These are phyloP conservation scores for Aspergillus awamori DNA, from an alignment of 2,329 filamentous ascomycete genomes.

Conservation along the genomic window DNA sequence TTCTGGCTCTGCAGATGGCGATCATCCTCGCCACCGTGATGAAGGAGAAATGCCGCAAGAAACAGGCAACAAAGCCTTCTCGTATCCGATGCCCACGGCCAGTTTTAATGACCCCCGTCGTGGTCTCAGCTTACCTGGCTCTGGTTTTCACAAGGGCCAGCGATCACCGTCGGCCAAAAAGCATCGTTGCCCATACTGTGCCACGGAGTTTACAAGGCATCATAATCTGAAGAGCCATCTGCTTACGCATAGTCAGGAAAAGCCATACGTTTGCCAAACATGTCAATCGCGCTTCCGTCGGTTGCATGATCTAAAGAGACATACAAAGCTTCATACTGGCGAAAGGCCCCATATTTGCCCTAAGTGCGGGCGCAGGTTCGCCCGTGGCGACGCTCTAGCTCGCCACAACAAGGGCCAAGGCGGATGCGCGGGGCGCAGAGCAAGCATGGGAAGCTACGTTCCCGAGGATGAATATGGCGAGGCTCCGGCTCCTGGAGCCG, in stretches of 20 bases:
- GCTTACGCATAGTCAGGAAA: constrained; percentile 96
- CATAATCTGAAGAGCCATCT: constrained; percentile 98
- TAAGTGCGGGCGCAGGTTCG: constrained; percentile 93
- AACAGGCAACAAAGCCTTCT: constrained; percentile 59
- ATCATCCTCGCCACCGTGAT: constrained; percentile 42
- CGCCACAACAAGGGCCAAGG: constrained; percentile 94
- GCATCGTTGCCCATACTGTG: constrained; percentile 95
- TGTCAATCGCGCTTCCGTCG: constrained; percentile 91
- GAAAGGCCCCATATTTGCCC: constrained; percentile 94
- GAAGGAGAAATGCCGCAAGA: constrained; percentile 44
- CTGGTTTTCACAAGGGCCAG: constrained; percentile 60
- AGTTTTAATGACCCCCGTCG: constrained; percentile 55
- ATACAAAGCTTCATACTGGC: constrained; percentile 94
- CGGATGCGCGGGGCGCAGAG: constrained; percentile 87
- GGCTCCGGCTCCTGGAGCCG: constrained; percentile 46
- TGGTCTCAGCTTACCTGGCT: constrained; percentile 61
- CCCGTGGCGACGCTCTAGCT: constrained; percentile 89
- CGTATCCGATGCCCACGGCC: constrained; percentile 64
- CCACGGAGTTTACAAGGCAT: constrained; percentile 94
- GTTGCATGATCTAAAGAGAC: constrained; percentile 91
- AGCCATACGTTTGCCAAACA: constrained; percentile 92
- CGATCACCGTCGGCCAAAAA: constrained; percentile 80
- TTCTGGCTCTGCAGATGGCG: constrained; percentile 45
- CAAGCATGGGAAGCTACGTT: constrained; percentile 81
- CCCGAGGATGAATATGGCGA: constrained; percentile 71